Percentiles rank a stretch among this genome's conserved stretches.
Evolutionary conservation across 169 alveolate species (phyloP).

Genomic region (Cytauxzoon felis): DNA sequence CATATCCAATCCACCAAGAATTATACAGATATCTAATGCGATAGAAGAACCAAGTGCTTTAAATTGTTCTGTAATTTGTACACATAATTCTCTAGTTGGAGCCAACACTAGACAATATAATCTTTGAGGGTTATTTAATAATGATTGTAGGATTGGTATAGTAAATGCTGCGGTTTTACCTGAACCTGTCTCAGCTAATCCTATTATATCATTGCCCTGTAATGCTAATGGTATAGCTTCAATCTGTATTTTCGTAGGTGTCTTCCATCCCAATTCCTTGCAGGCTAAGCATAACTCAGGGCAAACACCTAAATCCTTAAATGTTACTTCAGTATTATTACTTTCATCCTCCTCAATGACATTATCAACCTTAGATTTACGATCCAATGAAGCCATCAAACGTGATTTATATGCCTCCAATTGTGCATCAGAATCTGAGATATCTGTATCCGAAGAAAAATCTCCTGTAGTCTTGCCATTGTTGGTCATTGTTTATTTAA

Average conservation of each 20-base stretch:
- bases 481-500: too few species aligned
- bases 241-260: constrained; percentile 92
- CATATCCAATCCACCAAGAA: constrained; percentile 98
- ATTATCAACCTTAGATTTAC: not conserved
- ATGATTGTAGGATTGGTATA: constrained; percentile 91
- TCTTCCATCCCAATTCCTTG: constrained; percentile 84
- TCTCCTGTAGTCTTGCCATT: too few species aligned
- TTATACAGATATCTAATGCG: constrained; percentile 87
- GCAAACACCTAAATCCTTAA: constrained; percentile 91
- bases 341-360: constrained; percentile 6
- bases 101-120: constrained; percentile 88
- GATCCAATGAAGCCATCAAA: constrained; percentile 17
- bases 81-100: constrained; percentile 99
- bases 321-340: constrained; percentile 52
- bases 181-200: constrained; percentile 97
- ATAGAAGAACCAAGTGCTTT: constrained; percentile 90
- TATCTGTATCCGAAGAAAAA: constrained; percentile 18
- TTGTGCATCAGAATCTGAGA: not conserved
- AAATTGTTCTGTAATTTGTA: constrained; percentile 94
- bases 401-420: constrained; percentile 35
- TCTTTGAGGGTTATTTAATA: constrained; percentile 83
- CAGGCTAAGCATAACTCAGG: constrained; percentile 90
- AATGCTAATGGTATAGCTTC: constrained; percentile 90
- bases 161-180: constrained; percentile 92
- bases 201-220: constrained; percentile 94